phyloP scores from a whole-genome alignment of 2,329 filamentous ascomycete species.

The Ophiostoma sp. region DNA sequence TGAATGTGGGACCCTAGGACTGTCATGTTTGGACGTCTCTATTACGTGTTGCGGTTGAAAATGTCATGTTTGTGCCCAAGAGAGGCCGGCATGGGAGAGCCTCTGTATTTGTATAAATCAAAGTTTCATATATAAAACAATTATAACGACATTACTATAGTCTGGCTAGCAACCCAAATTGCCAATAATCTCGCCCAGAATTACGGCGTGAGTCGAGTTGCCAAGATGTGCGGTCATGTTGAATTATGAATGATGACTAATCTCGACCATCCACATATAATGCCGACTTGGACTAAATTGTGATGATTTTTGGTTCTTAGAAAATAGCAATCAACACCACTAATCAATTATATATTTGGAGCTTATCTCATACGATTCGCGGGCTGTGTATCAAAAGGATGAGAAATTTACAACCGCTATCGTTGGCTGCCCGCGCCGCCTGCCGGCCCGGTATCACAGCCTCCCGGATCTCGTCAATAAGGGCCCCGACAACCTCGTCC shows the following conservation, averaged over 20 bases:
- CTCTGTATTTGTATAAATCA: slow-evolving; percentile 20
- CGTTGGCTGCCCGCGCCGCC: not conserved
- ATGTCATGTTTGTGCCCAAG: not conserved
- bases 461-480: not conserved
- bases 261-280: not conserved
- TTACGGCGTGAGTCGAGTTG: not conserved
- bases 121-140: slow-evolving; percentile 8
- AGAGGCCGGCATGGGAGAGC: not conserved
- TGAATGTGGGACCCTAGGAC: not conserved
- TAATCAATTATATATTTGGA: not conserved
- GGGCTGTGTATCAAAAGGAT: not conserved
- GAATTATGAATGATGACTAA: not conserved
- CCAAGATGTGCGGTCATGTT: not conserved
- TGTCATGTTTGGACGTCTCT: not conserved
- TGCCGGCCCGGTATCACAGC: not conserved
- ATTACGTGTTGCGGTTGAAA: not conserved
- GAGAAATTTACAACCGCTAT: not conserved
- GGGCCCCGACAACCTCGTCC: not conserved
- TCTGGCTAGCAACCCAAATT: not conserved
- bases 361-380: not conserved
- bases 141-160: not conserved
- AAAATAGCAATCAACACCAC: not conserved
- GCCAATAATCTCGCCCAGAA: no score
- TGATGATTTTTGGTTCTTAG: not conserved
- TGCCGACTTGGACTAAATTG: not conserved